These are phyloP conservation scores for Neonectria ditissima DNA, from an alignment of 2,329 filamentous ascomycete species.

Conservation along the genomic window DNA sequence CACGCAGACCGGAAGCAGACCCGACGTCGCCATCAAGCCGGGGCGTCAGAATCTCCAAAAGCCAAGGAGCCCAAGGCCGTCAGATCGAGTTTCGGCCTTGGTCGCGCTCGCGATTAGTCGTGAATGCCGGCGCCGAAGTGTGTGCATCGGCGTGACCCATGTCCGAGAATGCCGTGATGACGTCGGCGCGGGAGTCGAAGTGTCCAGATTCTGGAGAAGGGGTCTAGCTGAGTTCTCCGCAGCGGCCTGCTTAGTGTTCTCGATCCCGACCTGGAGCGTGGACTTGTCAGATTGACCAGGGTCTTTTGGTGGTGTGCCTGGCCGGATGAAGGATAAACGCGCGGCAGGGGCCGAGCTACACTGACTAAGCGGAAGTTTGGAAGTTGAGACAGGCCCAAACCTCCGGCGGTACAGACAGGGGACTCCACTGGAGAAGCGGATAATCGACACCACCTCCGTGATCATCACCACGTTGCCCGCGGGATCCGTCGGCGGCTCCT, in stretches of 20 bases:
- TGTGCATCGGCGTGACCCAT: not conserved
- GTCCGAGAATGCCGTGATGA: not conserved
- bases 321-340: not conserved
- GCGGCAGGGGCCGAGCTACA: not conserved
- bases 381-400: not conserved
- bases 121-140: not conserved
- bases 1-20: not conserved
- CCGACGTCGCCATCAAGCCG: not conserved
- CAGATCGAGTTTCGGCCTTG: not conserved
- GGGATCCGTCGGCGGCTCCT: constrained; percentile 9
- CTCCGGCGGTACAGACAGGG: too few species aligned
- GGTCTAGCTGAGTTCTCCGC: too few species aligned
- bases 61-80: not conserved
- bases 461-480: constrained; percentile 1
- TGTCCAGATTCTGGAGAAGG: not conserved
- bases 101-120: not conserved
- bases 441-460: not conserved
- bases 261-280: too few species aligned
- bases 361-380: constrained; percentile 16
- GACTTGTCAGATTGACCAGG: not conserved
- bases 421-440: too few species aligned
- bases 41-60: not conserved
- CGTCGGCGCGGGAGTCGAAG: not conserved
- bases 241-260: too few species aligned
- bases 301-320: not conserved